Evolutionary conservation across 345 rosid genomes (phyloP).

Genomic region (Boechera divaricarpa): DNA sequence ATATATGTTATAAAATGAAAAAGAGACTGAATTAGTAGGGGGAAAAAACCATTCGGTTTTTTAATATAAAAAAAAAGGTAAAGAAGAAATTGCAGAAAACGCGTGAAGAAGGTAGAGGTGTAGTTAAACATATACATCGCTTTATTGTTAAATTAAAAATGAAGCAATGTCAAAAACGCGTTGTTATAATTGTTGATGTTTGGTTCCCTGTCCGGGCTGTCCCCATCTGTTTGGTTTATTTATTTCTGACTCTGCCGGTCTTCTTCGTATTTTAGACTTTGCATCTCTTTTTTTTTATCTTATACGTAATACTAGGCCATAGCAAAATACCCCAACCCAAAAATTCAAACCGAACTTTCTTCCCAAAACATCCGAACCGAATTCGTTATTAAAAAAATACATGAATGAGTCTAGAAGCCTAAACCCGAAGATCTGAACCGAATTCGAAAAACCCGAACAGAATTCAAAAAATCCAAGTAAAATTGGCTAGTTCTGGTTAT

Average conservation of each 20-base stretch:
- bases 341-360: too few relatives aligned
- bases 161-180: constrained; percentile 50
- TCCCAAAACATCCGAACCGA: too few relatives aligned
- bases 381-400: too few relatives aligned
- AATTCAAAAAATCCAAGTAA: too few relatives aligned
- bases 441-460: too few relatives aligned
- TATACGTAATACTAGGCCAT: too few relatives aligned
- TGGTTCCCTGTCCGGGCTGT: constrained; percentile 29
- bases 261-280: constrained; percentile 15
- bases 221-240: constrained; percentile 27
- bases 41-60: constrained; percentile 2
- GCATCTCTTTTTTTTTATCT: not conserved
- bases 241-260: constrained; percentile 19
- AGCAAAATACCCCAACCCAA: too few relatives aligned
- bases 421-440: too few relatives aligned
- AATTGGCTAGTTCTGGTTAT: too few relatives aligned
- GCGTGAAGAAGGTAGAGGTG: constrained; percentile 45
- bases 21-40: not conserved
- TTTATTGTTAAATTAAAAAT: constrained; percentile 22
- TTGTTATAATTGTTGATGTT: constrained; percentile 45
- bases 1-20: not conserved
- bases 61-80: not conserved
- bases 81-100: constrained; percentile 41
- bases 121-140: constrained; percentile 39
- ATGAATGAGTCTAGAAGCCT: too few relatives aligned